phyloP scores from a whole-genome alignment of 2,329 filamentous ascomycete genomes.

The Venturia aucupariae region DNA sequence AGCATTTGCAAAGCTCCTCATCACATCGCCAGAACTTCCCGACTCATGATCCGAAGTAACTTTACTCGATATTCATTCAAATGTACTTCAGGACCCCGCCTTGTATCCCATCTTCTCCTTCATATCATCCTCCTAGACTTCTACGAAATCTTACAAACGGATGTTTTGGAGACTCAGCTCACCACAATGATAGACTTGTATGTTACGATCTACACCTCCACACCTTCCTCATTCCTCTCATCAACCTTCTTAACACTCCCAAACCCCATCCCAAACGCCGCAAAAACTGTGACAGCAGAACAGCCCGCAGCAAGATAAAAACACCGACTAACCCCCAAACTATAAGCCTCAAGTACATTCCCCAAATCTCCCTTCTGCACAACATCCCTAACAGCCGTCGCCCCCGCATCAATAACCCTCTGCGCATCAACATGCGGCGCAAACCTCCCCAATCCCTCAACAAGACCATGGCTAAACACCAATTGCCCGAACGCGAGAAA shows the following conservation, averaged over 20 bases:
- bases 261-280: slow-evolving; percentile 6
- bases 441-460: slow-evolving; percentile 40
- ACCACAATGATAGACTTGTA: no score
- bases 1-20: no score
- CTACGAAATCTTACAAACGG: no score
- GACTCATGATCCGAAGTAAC: no score
- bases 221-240: background rate
- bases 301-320: slow-evolving; percentile 1
- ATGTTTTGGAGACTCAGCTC: no score
- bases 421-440: slow-evolving; percentile 30
- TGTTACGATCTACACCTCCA: background rate
- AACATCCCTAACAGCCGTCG: background rate
- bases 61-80: no score
- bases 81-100: no score
- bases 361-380: slow-evolving; percentile 22
- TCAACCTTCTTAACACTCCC: background rate
- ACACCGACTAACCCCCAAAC: slow-evolving; percentile 28
- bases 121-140: no score
- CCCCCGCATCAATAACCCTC: slow-evolving; percentile 31
- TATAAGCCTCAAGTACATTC: slow-evolving; percentile 35
- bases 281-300: background rate
- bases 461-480: slow-evolving; percentile 56
- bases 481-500: slow-evolving; percentile 57
- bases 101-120: no score
- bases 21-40: no score